Evolutionary conservation across 345 rosid species (phyloP).

Genomic region (Corymbia maculata): DNA sequence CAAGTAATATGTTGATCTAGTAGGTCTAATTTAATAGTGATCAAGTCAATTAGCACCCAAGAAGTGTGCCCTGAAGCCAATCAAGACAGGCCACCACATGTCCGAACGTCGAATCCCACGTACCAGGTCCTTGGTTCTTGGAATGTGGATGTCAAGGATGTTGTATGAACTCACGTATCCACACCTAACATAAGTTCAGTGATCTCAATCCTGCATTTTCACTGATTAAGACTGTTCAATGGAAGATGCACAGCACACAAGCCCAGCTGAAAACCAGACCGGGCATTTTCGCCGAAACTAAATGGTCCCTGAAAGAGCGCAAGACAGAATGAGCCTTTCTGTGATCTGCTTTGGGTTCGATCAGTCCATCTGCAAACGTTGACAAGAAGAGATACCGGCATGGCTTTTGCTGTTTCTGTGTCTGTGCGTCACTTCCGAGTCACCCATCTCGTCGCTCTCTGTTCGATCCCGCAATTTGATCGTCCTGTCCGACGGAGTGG

Average conservation of each 20-base stretch:
- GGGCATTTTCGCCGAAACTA: neutral
- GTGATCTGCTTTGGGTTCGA: neutral
- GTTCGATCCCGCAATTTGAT: neutral
- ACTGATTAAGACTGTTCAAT: neutral
- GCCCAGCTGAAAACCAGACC: neutral
- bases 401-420: neutral
- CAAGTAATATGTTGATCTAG: neutral
- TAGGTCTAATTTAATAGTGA: neutral
- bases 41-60: neutral
- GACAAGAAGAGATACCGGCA: neutral
- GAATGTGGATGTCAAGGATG: neutral
- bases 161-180: neutral
- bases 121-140: neutral
- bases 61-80: neutral
- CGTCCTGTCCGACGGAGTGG: neutral
- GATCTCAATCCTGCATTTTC: neutral
- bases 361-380: neutral
- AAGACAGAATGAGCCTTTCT: neutral
- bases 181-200: neutral
- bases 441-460: neutral
- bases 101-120: neutral
- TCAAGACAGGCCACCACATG: neutral
- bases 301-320: neutral
- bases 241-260: neutral
- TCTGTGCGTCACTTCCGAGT: too few relatives aligned